Evolutionary conservation across 164 flowering plant species (phyloP).

Genomic region (Warburgia ugandensis): DNA sequence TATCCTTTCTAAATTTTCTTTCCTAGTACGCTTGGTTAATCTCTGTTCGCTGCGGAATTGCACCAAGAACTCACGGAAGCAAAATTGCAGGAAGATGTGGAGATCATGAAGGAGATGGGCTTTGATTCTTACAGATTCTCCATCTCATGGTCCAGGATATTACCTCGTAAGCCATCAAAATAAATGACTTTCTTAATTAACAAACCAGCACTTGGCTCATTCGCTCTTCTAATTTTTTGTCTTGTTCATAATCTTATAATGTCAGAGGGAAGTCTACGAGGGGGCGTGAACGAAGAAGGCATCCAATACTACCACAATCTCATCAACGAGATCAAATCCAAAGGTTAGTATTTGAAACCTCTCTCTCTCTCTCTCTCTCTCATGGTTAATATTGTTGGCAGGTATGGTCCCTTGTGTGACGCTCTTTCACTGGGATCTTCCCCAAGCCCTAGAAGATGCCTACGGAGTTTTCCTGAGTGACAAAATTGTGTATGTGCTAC

Average conservation of each 20-base stretch:
- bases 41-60: too few species aligned
- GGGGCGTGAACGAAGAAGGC: constrained; percentile 27
- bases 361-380: not conserved
- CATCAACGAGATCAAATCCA: constrained; percentile 25
- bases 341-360: constrained; percentile 8
- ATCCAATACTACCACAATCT: constrained; percentile 29
- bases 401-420: constrained; percentile 59
- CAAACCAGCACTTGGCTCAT: too few species aligned
- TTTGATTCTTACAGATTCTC: constrained; percentile 64
- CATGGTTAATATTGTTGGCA: constrained; percentile 1
- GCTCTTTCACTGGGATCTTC: constrained; percentile 61
- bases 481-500: constrained; percentile 39
- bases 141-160: constrained; percentile 67
- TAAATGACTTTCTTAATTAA: not conserved
- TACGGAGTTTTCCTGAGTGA: constrained; percentile 47
- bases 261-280: constrained; percentile 24
- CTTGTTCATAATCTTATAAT: too few species aligned
- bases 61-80: too few species aligned
- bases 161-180: constrained; percentile 36
- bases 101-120: constrained; percentile 39
- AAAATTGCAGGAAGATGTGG: constrained; percentile 55
- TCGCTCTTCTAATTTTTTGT: too few species aligned
- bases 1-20: too few species aligned
- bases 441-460: constrained; percentile 50
- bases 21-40: too few species aligned